A percentile compares a stretch with the other conserved stretches of the same genome.
phyloP scores from a whole-genome alignment of 1,284 basidiomycete genomes.

The Ustilago nuda region DNA sequence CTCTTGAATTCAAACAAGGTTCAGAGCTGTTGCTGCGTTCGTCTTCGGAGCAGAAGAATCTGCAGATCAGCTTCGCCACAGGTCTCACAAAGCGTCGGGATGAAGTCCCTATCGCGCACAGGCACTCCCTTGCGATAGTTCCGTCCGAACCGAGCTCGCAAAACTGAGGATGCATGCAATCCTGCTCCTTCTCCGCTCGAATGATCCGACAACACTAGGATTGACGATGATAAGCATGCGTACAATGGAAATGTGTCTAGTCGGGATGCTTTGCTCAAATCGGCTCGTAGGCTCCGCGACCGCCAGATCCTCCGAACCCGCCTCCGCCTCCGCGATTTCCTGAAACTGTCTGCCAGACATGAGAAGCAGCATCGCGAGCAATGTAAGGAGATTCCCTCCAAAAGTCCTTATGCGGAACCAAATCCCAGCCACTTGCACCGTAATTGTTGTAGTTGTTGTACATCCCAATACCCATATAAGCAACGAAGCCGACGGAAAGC shows the following conservation, averaged over 20 bases:
- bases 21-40: background rate
- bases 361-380: slow-evolving; percentile 46
- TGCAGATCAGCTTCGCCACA: background rate
- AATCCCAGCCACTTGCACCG: slow-evolving; percentile 63
- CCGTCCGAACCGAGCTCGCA: background rate
- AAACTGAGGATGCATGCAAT: background rate
- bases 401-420: slow-evolving; percentile 61
- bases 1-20: background rate
- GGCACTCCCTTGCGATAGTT: background rate
- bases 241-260: background rate
- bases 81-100: slow-evolving; percentile 4
- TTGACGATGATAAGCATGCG: background rate
- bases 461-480: slow-evolving; percentile 55
- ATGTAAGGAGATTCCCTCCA: slow-evolving; percentile 62
- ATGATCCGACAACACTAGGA: background rate
- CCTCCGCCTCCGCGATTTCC: slow-evolving; percentile 33
- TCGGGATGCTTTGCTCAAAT: slow-evolving; percentile 11
- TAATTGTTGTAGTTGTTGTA: slow-evolving; percentile 64
- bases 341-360: slow-evolving; percentile 42
- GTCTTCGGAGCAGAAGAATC: background rate
- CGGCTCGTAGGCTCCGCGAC: slow-evolving; percentile 50
- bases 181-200: background rate
- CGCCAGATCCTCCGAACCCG: slow-evolving; percentile 38
- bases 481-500: slow-evolving; percentile 28
- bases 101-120: background rate